Evolutionary conservation across 2,329 filamentous ascomycete genomes (phyloP).

Genomic region (Ascochyta lentis): DNA sequence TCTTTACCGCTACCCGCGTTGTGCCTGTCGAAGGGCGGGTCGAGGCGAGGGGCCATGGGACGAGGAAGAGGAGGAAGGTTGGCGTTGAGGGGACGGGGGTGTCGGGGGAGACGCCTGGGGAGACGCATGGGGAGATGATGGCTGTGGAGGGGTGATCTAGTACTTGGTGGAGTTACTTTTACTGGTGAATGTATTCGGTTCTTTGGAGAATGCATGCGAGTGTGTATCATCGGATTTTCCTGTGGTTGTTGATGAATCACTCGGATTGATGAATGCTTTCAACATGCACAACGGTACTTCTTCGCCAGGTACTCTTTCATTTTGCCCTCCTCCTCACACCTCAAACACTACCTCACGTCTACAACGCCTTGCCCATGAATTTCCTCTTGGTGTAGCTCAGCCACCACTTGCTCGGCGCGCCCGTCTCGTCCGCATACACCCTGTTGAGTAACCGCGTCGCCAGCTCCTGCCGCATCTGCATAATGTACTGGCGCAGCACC

Average conservation of each 20-base stretch:
- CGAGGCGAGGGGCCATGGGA: conserved; percentile 78
- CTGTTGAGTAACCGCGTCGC: conserved; percentile 81
- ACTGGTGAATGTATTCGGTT: too few relatives aligned
- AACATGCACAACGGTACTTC: too few relatives aligned
- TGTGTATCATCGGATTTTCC: too few relatives aligned
- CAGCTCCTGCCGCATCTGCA: conserved; percentile 92
- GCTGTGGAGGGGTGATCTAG: too few relatives aligned
- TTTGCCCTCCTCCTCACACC: not conserved
- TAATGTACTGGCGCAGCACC: conserved; percentile 83
- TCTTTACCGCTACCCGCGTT: conserved; percentile 84
- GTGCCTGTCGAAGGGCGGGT: conserved; percentile 80
- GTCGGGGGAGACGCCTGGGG: conserved; percentile 14
- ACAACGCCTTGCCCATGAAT: conserved; percentile 89
- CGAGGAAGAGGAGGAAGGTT: conserved; percentile 68
- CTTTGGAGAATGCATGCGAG: too few relatives aligned
- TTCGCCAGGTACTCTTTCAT: not conserved
- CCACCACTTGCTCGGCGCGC: conserved; percentile 83
- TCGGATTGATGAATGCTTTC: too few relatives aligned
- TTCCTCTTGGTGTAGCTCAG: conserved; percentile 98
- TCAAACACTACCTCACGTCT: not conserved
- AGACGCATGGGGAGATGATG: conserved; percentile 5
- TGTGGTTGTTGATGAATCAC: too few relatives aligned
- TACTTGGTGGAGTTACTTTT: too few relatives aligned
- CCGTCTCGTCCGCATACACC: conserved; percentile 77
- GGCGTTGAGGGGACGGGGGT: not conserved